Evolutionary conservation across 139 green algal species (phyloP), one percentile per base, ranked within the genome.

Genomic region (Nannochloris sp.): DNA sequence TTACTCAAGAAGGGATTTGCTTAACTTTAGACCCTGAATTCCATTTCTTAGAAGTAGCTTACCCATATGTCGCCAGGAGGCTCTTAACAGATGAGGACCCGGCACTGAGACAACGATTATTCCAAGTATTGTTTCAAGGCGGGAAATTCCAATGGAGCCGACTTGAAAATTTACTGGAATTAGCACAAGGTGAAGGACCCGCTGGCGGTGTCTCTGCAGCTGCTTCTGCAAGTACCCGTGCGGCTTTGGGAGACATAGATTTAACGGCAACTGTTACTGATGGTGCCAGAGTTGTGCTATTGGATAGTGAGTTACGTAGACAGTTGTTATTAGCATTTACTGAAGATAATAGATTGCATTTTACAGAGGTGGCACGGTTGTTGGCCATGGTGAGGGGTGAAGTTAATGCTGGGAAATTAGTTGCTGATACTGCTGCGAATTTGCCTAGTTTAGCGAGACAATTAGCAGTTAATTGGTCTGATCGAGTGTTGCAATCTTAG

Each of bases 41-140:
- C 81, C 92, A 96, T 73, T 99, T 99, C 73, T 78, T 99, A 68
- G 90, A 96, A 75, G 89, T 93, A 25, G 84, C 86, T 13, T 92
- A 94, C 76, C 87, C 87, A 19, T 78, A 78, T 45, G 51, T 78
- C 0, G 71, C 71, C 37, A 85, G 34, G 59, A 74, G 93, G 2
- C 77, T 99, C 70, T 80, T 99, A 8, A 99, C 94, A 1, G 94
- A 98, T 51, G 83, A 95, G 54, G 92, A 98, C 80, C 93, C 93
- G 0, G 80, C 84, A 2, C 88, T 99, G 44, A 67, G 94, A 7
- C 83, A 92, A n/a, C 78, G 94, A 23, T 87, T 99, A 4, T 81
- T 97, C 55, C 84, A 95, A 77, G 85, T 96, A 57, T 78, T 96
- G 30, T 95, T 95, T 73, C 75, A 85, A 71, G 81, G 87, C 60